Percentiles rank a stretch among this genome's conserved stretches.
Evolutionary conservation across 768 basidiomycete species (phyloP).

Genomic region (Exidia glandulosa): DNA sequence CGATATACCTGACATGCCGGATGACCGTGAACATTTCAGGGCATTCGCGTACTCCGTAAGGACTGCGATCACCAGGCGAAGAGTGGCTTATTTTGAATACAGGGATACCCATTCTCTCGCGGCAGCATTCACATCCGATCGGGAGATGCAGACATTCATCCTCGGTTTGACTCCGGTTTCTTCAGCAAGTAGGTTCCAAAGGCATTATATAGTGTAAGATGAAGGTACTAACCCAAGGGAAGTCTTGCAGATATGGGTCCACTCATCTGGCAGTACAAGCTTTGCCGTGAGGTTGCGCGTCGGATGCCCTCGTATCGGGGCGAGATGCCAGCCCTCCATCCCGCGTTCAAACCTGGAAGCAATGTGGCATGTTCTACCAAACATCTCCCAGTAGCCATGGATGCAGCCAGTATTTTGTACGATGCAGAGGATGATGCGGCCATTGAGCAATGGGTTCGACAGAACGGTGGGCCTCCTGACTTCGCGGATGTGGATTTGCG

Average conservation of each 20-base stretch:
- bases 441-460: slow-evolving; percentile 18
- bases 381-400: slow-evolving; percentile 13
- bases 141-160: too few species aligned
- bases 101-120: too few species aligned
- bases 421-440: slow-evolving; percentile 24
- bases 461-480: slow-evolving; percentile 7
- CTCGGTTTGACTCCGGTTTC: not conserved
- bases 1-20: too few species aligned
- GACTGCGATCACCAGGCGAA: too few species aligned
- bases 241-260: slow-evolving; percentile 19
- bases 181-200: not conserved
- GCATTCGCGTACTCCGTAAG: too few species aligned
- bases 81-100: too few species aligned
- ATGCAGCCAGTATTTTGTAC: slow-evolving; percentile 21
- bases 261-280: slow-evolving; percentile 45
- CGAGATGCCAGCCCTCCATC: slow-evolving; percentile 17
- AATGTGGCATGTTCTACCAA: slow-evolving; percentile 15
- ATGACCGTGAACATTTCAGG: too few species aligned
- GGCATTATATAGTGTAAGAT: too few species aligned
- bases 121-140: too few species aligned
- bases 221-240: too few species aligned
- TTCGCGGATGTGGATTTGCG: not conserved
- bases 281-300: slow-evolving; percentile 39
- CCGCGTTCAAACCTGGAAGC: slow-evolving; percentile 20
- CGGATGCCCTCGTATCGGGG: slow-evolving; percentile 36